Evolutionary conservation across 2,329 filamentous ascomycete genomes (phyloP).

Genomic region (Shiraia sp.): DNA sequence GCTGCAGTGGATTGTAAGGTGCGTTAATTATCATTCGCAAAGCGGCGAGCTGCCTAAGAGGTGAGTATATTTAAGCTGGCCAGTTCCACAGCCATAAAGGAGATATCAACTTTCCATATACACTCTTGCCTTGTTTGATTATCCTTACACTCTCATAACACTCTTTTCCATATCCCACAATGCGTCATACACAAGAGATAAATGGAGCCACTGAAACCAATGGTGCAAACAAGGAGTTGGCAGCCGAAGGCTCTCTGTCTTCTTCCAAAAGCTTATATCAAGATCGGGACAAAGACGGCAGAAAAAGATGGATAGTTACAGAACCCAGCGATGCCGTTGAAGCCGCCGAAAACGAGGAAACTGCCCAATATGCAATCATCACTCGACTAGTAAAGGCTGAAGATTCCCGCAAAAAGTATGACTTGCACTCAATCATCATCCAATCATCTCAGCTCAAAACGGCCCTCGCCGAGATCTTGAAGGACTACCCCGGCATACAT

Average conservation of each 20-base stretch:
- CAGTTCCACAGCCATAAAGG: too few species aligned
- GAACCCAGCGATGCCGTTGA: conserved; percentile 29
- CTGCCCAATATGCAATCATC: conserved; percentile 58
- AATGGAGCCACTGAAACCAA: conserved; percentile 2
- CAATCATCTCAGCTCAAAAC: conserved; percentile 65
- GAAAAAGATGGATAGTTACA: conserved; percentile 28
- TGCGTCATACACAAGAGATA: too few species aligned
- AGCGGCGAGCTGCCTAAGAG: too few species aligned
- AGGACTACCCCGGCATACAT: conserved; percentile 63
- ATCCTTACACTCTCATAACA: too few species aligned
- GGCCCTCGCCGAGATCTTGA: conserved; percentile 59
- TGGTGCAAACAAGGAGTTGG: conserved; percentile 2
- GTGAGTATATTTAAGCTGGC: too few species aligned
- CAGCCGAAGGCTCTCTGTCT: conserved; percentile 18
- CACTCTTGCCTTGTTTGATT: too few species aligned
- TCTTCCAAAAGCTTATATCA: conserved; percentile 27
- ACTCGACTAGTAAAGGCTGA: conserved; percentile 44
- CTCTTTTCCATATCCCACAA: too few species aligned
- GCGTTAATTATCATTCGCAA: too few species aligned
- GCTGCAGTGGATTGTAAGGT: too few species aligned
- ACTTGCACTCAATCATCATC: conserved; percentile 65
- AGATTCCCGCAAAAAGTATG: conserved; percentile 63
- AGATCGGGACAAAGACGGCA: conserved; percentile 26
- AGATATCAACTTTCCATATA: too few species aligned
- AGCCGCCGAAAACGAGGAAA: conserved; percentile 62